phyloP scores from a whole-genome alignment of 768 basidiomycete genomes.

The Paxillus involutus region DNA sequence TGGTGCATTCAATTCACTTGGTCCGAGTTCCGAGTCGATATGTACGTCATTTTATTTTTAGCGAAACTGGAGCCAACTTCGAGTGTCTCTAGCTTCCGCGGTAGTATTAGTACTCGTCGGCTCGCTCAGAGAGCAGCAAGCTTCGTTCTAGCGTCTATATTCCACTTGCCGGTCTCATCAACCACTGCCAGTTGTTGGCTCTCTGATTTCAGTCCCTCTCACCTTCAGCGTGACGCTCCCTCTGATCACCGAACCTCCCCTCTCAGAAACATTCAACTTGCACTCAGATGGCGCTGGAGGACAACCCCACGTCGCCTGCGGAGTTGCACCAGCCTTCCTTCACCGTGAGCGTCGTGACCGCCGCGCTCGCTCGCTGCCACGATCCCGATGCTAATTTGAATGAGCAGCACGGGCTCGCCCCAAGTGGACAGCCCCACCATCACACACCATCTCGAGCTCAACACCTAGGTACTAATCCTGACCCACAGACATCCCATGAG shows the following conservation, averaged over 20 bases:
- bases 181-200: too few species aligned
- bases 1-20: too few species aligned
- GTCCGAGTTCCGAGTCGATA: too few species aligned
- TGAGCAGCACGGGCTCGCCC: not conserved
- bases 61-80: too few species aligned
- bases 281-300: conserved; percentile 13
- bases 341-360: conserved; percentile 4
- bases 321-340: conserved; percentile 5
- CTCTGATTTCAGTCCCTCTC: too few species aligned
- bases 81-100: too few species aligned
- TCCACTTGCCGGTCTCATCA: too few species aligned
- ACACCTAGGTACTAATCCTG: not conserved
- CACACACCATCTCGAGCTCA: not conserved
- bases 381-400: not conserved
- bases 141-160: too few species aligned
- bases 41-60: too few species aligned
- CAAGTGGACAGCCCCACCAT: not conserved
- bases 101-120: too few species aligned
- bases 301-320: not conserved
- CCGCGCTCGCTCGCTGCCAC: conserved; percentile 1
- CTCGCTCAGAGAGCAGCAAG: too few species aligned
- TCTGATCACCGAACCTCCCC: not conserved
- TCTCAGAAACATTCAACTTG: not conserved
- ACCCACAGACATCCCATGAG: not conserved
- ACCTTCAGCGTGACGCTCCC: too few species aligned